Conservation (phyloP, 2,329 filamentous ascomycete genomes). For the Cyphellophora europaea region DNA sequence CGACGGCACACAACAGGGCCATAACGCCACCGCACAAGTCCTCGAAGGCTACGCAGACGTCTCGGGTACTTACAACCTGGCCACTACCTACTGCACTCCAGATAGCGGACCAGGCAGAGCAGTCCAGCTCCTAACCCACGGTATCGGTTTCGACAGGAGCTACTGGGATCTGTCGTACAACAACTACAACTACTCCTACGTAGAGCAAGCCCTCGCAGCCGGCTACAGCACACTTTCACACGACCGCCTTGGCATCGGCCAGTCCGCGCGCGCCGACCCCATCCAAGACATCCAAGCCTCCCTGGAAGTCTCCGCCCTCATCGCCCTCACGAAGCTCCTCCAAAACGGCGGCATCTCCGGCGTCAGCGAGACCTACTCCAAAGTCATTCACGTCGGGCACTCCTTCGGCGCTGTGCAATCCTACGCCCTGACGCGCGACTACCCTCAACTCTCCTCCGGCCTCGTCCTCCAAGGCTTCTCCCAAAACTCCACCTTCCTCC, state of each 20-base stretch:
- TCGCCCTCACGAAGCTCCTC: conserved; percentile 42
- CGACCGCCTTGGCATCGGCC: conserved; percentile 54
- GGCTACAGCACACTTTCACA: conserved; percentile 53
- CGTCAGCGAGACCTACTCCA: conserved; percentile 26
- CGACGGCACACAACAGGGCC: conserved; percentile 33
- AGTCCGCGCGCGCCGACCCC: conserved; percentile 49
- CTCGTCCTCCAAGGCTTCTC: conserved; percentile 54
- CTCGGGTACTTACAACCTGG: conserved; percentile 47
- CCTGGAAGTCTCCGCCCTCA: conserved; percentile 50
- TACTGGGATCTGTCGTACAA: conserved; percentile 56
- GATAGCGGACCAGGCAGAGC: conserved; percentile 24
- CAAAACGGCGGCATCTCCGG: conserved; percentile 36
- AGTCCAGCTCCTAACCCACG: conserved; percentile 31
- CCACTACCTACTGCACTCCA: conserved; percentile 53
- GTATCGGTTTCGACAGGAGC: conserved; percentile 25
- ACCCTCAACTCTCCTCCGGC: conserved; percentile 41
- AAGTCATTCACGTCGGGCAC: conserved; percentile 50
- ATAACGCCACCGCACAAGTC: conserved; percentile 37
- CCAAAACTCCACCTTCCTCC: conserved; percentile 37
- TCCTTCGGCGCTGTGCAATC: conserved; percentile 53
- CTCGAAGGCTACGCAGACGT: conserved; percentile 43
- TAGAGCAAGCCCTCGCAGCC: conserved; percentile 43
- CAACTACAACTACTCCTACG: conserved; percentile 55
- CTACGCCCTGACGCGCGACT: conserved; percentile 42
- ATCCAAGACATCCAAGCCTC: conserved; percentile 50